phyloP scores from a whole-genome alignment of 2,329 filamentous ascomycete species.

The Rutstroemia sp. region DNA sequence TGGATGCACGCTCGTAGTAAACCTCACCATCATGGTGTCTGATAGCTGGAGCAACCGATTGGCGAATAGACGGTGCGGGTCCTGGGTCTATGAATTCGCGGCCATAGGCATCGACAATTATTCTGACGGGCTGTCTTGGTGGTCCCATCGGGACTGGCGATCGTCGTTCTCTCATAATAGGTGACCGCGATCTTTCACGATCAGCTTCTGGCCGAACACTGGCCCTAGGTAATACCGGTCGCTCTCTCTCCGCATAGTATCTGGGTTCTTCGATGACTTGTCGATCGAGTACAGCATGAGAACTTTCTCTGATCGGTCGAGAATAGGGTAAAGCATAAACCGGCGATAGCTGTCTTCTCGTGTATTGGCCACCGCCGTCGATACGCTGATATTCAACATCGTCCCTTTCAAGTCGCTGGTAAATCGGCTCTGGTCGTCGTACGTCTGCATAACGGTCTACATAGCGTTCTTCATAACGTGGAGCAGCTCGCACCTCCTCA shows the following conservation, averaged over 20 bases:
- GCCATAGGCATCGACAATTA: conserved; percentile 77
- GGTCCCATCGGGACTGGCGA: conserved; percentile 41
- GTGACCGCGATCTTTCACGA: conserved; percentile 42
- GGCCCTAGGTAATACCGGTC: conserved; percentile 33
- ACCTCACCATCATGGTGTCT: conserved; percentile 42
- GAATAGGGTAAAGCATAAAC: conserved; percentile 23
- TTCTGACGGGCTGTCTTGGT: conserved; percentile 47
- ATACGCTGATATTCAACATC: conserved; percentile 20
- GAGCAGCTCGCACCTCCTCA: conserved; percentile 15
- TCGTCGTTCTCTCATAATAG: conserved; percentile 37
- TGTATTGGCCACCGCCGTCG: conserved; percentile 15
- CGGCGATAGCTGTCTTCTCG: conserved; percentile 24
- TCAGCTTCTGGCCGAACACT: conserved; percentile 43
- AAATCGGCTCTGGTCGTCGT: conserved; percentile 19
- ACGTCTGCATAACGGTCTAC: conserved; percentile 22
- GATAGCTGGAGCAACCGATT: conserved; percentile 44
- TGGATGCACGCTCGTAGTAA: conserved; percentile 54
- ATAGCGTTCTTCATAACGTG: conserved; percentile 16
- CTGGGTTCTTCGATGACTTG: conserved; percentile 28
- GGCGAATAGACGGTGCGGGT: conserved; percentile 37
- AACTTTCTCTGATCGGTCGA: conserved; percentile 21
- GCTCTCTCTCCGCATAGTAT: conserved; percentile 36
- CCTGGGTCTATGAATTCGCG: conserved; percentile 66
- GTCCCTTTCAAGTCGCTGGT: conserved; percentile 25
- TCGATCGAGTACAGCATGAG: conserved; percentile 23